Conservation (phyloP, 2,329 filamentous ascomycete species). For the Mariannaea sp. region DNA sequence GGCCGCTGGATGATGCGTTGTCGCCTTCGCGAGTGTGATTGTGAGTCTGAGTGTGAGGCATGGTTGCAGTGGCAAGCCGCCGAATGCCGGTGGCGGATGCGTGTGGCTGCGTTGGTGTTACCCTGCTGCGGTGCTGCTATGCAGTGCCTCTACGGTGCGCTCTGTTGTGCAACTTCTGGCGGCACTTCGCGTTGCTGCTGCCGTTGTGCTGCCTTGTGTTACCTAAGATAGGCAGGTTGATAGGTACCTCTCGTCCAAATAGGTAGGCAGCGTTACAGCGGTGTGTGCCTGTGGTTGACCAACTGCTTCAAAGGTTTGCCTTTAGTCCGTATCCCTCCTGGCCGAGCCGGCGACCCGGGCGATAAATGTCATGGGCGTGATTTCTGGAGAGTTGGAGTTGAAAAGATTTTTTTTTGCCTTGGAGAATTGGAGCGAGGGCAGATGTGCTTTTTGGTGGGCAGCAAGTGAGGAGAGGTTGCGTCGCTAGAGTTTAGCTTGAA, state of each 20-base stretch:
- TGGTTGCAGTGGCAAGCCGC: conserved; percentile 36
- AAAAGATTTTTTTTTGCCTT: conserved; percentile 7
- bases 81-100: conserved; percentile 3
- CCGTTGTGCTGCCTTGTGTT: neutral
- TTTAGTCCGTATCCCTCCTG: conserved; percentile 27
- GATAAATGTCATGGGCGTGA: conserved; percentile 27
- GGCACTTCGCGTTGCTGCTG: neutral
- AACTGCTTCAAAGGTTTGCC: conserved; percentile 15
- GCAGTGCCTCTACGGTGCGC: conserved; percentile 1
- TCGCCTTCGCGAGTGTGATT: conserved; percentile 54
- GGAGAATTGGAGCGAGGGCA: conserved; percentile 8
- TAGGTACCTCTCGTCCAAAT: too few species aligned
- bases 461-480: conserved; percentile 10
- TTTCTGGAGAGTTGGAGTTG: conserved; percentile 13
- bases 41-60: conserved; percentile 52
- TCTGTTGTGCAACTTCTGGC: neutral
- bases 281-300: conserved; percentile 12
- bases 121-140: conserved; percentile 5
- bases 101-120: conserved; percentile 3
- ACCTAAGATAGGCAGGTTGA: too few species aligned
- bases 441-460: conserved; percentile 9
- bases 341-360: conserved; percentile 21
- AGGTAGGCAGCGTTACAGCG: too few species aligned
- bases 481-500: conserved; percentile 3
- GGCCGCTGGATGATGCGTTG: conserved; percentile 54